Evolutionary conservation across 1,284 basidiomycete species (phyloP), one percentile per base, ranked within the genome.

Genomic region (Leccinum subspadiceum): DNA sequence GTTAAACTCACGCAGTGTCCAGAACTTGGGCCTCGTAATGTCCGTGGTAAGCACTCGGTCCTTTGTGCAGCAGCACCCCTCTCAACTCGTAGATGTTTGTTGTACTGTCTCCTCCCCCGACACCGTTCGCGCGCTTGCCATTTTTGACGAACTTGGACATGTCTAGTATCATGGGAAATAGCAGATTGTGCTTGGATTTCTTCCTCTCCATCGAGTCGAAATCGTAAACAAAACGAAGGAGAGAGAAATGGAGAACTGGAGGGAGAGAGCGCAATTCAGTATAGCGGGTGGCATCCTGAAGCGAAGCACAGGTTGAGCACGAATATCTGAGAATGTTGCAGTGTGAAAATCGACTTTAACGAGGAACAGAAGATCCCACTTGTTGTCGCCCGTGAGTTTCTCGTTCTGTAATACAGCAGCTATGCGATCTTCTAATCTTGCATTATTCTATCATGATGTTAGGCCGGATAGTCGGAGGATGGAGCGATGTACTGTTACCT

Each of bases 21-120:
- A 86, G 89, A 5, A 94, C 91, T 69, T 96, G 90, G 29, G 92
- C 92, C 66, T 93, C 89, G 68, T 97, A 97, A 71, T 97, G 94
- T 2, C 94, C 94, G 66, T 93, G 91, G 75, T 95, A 91, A 10
- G 94, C 94, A 75, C 93, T 90, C 8, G 82, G 68, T 2, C 94
- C 94, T 68, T 91, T 90, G 75, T 97, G 94, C 57, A 93, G 73
- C 8, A 97, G 76, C 8, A 96, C 85, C 5, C 92, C 94, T 49
- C 87, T 82, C 31, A 97, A 75, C 57, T 94, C 89, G 68, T 96
- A 97, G 20, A 83, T 69, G 67, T 79, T 64, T 5, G 70, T 54
- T 31, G 53, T 3, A 12, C 46, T 46, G 50, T 46, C 63, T 17
- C n/a, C 51, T 61, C 60, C 7, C 60, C 59, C 39, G 65, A 57